These are phyloP conservation scores for Coriaria nepalensis DNA, from an alignment of 306 rosid genomes.

Conservation along the genomic window DNA sequence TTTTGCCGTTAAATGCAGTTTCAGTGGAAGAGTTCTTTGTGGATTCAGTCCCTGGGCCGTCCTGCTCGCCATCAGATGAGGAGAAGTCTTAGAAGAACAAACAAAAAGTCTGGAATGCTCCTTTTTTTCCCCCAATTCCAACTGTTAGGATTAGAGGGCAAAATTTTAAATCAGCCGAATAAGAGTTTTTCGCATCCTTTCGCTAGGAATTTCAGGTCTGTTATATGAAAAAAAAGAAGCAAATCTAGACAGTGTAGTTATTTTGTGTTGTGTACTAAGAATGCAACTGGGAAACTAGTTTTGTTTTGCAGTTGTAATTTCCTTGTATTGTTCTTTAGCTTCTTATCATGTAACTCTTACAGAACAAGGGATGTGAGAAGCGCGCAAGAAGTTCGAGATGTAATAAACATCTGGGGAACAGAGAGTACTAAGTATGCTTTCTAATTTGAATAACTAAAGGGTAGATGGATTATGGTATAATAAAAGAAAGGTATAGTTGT, in stretches of 20 bases:
- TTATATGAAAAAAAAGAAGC: neutral
- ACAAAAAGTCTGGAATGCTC: conserved; percentile 20
- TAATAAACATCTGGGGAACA: no score
- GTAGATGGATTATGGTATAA: no score
- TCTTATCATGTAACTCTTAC: no score
- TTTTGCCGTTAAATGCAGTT: conserved; percentile 16
- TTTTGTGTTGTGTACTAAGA: neutral
- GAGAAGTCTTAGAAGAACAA: conserved; percentile 39
- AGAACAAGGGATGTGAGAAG: no score
- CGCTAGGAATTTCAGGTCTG: no score
- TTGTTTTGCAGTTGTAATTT: conserved; percentile 6
- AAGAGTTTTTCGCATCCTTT: conserved; percentile 25
- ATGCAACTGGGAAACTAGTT: conserved; percentile 17
- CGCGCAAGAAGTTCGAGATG: no score
- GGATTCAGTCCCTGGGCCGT: conserved; percentile 71
- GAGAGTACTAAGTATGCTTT: no score
- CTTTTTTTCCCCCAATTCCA: conserved; percentile 19
- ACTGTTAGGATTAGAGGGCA: conserved; percentile 26
- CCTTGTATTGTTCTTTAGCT: conserved; percentile 18
- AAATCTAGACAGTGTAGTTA: no score
- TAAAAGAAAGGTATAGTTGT: no score
- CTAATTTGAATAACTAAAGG: no score
- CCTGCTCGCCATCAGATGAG: conserved; percentile 74
- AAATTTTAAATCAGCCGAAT: conserved; percentile 20
- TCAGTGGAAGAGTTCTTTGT: conserved; percentile 97